A percentile compares a stretch with the other conserved stretches of the same genome.
Evolutionary conservation across 495 filamentous ascomycete species (phyloP).

Genomic region (Aspergillus asperescens): DNA sequence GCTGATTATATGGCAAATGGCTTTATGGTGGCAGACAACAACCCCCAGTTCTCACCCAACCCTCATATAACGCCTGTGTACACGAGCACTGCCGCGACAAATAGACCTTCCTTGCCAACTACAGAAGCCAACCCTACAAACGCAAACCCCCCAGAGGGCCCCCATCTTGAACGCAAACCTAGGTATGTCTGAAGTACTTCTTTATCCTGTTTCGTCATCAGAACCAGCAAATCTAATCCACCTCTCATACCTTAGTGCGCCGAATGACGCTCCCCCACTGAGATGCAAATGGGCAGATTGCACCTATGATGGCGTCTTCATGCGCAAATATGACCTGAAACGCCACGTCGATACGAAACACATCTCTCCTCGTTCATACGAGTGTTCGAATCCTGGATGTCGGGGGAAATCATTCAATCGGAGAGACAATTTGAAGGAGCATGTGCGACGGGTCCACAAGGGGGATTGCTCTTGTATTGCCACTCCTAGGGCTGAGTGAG

Average conservation of each 20-base stretch:
- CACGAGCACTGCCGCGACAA: no score
- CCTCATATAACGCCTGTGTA: no score
- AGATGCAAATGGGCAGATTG: not conserved
- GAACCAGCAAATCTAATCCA: not conserved
- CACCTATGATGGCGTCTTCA: not conserved
- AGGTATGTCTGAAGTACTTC: no score
- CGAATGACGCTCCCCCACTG: not conserved
- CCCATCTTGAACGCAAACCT: no score
- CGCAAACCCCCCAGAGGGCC: no score
- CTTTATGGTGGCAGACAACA: no score
- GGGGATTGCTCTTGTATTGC: no score
- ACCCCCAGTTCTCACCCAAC: no score
- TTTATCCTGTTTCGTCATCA: no score
- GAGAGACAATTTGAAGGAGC: not conserved
- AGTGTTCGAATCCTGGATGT: not conserved
- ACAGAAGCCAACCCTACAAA: no score
- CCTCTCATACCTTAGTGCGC: not conserved
- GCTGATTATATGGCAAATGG: no score
- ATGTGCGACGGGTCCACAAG: not conserved
- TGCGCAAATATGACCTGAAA: not conserved
- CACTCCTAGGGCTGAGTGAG: not conserved
- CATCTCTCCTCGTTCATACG: not conserved
- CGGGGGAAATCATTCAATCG: not conserved
- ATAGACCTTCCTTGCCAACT: no score
- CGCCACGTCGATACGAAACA: not conserved